phyloP scores from a whole-genome alignment of 371 early-diverging fungal genomes.

The Actinomortierella ambigua region DNA sequence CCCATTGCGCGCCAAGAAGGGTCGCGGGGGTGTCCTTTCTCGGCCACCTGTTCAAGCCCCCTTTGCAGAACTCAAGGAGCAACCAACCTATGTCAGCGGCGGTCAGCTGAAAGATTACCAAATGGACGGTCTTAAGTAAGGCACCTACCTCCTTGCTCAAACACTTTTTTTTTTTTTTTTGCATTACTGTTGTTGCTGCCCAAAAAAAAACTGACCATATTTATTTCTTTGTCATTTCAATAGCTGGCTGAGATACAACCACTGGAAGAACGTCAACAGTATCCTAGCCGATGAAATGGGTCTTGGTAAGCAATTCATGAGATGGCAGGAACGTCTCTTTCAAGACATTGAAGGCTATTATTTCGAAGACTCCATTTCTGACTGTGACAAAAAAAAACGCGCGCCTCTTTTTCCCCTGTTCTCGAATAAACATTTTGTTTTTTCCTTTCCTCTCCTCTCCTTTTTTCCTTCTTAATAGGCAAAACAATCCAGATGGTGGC shows the following conservation, averaged over 20 bases:
- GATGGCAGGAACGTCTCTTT: background rate
- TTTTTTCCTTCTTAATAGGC: no score
- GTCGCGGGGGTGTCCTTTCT: conserved; percentile 44
- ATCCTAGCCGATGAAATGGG: conserved; percentile 97
- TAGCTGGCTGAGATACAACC: conserved; percentile 77
- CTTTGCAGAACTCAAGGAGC: conserved; percentile 55
- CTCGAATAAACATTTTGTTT: no score
- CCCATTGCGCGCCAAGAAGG: conserved; percentile 46
- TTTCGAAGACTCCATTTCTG: no score
- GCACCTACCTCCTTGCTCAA: background rate
- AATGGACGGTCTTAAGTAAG: conserved; percentile 84
- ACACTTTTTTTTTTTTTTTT: background rate
- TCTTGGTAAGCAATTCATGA: conserved; percentile 64
- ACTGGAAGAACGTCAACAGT: conserved; percentile 63
- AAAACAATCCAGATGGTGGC: conserved; percentile 92
- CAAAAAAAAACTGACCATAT: no score
- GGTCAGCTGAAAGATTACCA: conserved; percentile 84
- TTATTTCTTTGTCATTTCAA: conserved; percentile 21
- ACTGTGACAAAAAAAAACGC: no score
- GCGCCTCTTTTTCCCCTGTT: no score
- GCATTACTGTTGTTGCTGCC: background rate
- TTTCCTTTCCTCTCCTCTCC: no score
- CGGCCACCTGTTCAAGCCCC: conserved; percentile 39
- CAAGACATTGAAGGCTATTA: no score
- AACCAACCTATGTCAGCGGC: conserved; percentile 67